Base-by-base conservation (phyloP, 1,284 basidiomycete species). In the Sphaerobolus stellatus region DNA sequence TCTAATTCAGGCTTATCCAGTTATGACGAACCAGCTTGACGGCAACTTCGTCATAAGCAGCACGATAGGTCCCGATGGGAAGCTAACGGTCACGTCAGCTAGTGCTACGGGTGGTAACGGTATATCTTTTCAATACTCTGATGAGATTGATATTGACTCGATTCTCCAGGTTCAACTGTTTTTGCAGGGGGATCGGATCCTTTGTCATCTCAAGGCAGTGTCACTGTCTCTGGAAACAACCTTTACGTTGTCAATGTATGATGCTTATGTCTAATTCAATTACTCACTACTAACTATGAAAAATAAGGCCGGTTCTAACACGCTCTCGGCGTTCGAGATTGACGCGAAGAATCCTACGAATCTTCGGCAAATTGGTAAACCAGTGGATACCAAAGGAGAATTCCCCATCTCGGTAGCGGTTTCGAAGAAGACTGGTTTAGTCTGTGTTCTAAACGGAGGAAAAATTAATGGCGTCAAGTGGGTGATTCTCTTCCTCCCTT, bases 11-110 rank as follows among this genome's bases (percentile, higher is more conserved):
- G n/a, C n/a, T n/a, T n/a, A n/a, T n/a, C n/a, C n/a, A 72, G 70
- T 71, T 57, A 69, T 72, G 29, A 69, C 68, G 34, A 72, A 72
- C 56, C 68, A 71, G 45, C 58, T 65, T 2, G 54, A 52, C 18
- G 68, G 67, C 20, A 71, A 71, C 52, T 64, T 63, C 38, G 55
- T 72, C 29, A 58, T 72, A 30, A 58, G 68, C n/a, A 64, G 65
- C 9, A 59, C 66, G 24, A 68, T 71, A 31, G 60, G 56, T 31
- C 14, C 50, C 9, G 62, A 64, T 50, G 69, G 69, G 16, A 58
- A 62, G 54, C 54, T 72, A 56, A 38, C 36, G 5, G n/a, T 38
- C 36, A 22, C n/a, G n/a, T 5, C n/a, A n/a, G 36, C 36, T 16
- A 22, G n/a, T 5, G n/a, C 36, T 38, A 38, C 36, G n/a, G 22